These are phyloP conservation scores for Mycena filopes DNA, from an alignment of 768 basidiomycete species.

Conservation along the genomic window DNA sequence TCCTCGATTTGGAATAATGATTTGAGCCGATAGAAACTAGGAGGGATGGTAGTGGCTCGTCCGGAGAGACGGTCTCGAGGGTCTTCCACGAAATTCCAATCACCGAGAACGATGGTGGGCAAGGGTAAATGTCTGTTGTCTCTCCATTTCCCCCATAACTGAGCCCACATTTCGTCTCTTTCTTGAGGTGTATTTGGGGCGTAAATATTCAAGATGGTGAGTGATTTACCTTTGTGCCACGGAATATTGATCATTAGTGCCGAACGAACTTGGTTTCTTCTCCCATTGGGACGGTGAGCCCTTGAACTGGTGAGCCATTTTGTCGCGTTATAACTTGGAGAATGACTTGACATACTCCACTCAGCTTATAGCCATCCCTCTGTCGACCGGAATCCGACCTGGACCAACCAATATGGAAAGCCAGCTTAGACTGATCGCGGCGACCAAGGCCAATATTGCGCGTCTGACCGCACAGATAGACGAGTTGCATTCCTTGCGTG, in stretches of 20 bases:
- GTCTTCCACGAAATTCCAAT: slow-evolving; percentile 7
- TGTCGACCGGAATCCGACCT: too few species aligned
- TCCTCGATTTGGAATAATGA: too few species aligned
- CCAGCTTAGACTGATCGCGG: slow-evolving; percentile 4
- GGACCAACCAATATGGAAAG: neutral
- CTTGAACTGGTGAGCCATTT: too few species aligned
- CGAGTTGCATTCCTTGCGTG: neutral
- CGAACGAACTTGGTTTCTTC: too few species aligned
- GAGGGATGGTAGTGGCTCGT: too few species aligned
- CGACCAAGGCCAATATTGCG: slow-evolving; percentile 12
- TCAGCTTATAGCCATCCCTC: too few species aligned
- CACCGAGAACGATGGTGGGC: too few species aligned
- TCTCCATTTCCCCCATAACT: neutral
- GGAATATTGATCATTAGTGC: neutral
- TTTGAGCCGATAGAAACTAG: too few species aligned
- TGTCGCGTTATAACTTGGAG: too few species aligned
- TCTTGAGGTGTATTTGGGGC: neutral
- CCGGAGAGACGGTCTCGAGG: too few species aligned
- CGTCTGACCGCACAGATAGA: neutral
- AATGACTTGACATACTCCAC: too few species aligned
- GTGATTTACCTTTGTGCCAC: neutral
- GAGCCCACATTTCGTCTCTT: neutral
- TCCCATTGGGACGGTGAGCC: too few species aligned
- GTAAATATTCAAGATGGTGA: neutral
- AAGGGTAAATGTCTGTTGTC: neutral